phyloP scores from a whole-genome alignment of 1,284 basidiomycete species.

The Marasmius oreades region DNA sequence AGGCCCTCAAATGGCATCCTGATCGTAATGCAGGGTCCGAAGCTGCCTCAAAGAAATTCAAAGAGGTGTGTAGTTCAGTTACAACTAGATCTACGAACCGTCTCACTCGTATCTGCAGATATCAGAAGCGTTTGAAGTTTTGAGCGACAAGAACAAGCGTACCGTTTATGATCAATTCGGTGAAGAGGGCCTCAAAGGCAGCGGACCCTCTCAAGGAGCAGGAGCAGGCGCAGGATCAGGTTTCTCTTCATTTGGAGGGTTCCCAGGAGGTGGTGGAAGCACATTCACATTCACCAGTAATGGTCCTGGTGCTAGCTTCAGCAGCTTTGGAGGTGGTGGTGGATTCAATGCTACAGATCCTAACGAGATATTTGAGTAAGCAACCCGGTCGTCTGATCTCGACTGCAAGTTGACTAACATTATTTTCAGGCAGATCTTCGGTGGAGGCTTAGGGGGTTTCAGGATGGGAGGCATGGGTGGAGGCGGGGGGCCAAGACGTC shows the following conservation, averaged over 20 bases:
- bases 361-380: slow-evolving; percentile 88
- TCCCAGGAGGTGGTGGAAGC: slow-evolving; percentile 36
- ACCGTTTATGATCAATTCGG: slow-evolving; percentile 94
- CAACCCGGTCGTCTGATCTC: slow-evolving; percentile 20
- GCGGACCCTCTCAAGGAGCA: slow-evolving; percentile 47
- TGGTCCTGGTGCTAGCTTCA: slow-evolving; percentile 38
- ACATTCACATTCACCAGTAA: slow-evolving; percentile 62
- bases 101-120: slow-evolving; percentile 45
- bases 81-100: background rate
- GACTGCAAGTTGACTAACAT: slow-evolving; percentile 18
- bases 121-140: slow-evolving; percentile 95
- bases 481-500: slow-evolving; percentile 34
- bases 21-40: slow-evolving; percentile 87
- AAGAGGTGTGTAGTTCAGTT: slow-evolving; percentile 58
- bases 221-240: slow-evolving; percentile 45
- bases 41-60: slow-evolving; percentile 87
- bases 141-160: slow-evolving; percentile 92
- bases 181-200: slow-evolving; percentile 90
- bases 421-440: slow-evolving; percentile 63
- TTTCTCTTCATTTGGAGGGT: slow-evolving; percentile 20
- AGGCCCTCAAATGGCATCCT: slow-evolving; percentile 91
- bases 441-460: slow-evolving; percentile 18
- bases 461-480: slow-evolving; percentile 38
- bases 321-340: slow-evolving; percentile 29
- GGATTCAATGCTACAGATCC: slow-evolving; percentile 82